These are phyloP conservation scores for thale cress (Arabidopsis thaliana) DNA, from an alignment of 345 rosid genomes.

Conservation along the genomic window DNA sequence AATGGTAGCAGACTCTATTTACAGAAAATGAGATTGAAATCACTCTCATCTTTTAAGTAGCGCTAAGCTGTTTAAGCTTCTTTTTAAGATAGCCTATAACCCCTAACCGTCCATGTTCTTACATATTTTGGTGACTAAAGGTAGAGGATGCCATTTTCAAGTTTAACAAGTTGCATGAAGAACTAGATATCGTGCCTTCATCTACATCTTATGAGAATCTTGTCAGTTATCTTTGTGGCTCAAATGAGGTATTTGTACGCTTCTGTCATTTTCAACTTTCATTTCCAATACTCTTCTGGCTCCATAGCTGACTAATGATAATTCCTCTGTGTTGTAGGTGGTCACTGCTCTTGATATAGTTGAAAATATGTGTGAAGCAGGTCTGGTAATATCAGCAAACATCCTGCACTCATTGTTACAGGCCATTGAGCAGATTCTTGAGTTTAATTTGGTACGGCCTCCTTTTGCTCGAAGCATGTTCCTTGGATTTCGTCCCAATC, in stretches of 20 bases:
- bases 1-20: not conserved
- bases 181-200: constrained; percentile 61
- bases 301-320: constrained; percentile 18
- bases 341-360: constrained; percentile 74
- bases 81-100: constrained; percentile 10
- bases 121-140: constrained; percentile 47
- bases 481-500: not conserved
- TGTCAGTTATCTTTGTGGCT: constrained; percentile 55
- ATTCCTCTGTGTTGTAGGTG: constrained; percentile 58
- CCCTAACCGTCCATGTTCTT: constrained; percentile 27
- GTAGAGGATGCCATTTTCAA: constrained; percentile 63
- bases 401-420: constrained; percentile 55
- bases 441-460: constrained; percentile 68
- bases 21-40: constrained; percentile 19
- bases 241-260: constrained; percentile 56
- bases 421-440: constrained; percentile 62
- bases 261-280: constrained; percentile 15
- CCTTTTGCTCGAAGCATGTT: constrained; percentile 25
- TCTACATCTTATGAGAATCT: constrained; percentile 66
- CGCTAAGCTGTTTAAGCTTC: constrained; percentile 10
- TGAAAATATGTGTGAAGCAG: constrained; percentile 65
- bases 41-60: constrained; percentile 12
- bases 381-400: constrained; percentile 53
- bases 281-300: not conserved
- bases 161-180: constrained; percentile 63